Conservation (phyloP, 371 early-diverging fungal species). For the Chytridium lagenaria region DNA sequence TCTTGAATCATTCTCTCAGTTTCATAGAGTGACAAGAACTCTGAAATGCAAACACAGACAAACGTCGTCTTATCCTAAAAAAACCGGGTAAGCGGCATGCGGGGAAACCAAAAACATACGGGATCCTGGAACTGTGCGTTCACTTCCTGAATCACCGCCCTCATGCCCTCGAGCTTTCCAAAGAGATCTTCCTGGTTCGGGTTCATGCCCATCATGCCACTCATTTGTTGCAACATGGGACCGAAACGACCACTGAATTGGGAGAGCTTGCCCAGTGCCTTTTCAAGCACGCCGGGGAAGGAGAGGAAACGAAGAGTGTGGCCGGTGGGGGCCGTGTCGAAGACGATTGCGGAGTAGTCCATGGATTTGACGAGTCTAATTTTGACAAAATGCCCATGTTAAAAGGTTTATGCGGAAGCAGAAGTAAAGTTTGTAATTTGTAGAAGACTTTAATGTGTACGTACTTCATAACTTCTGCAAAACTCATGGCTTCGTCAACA, state of each 20-base stretch:
- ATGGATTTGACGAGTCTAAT: conserved; percentile 91
- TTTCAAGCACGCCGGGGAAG: conserved; percentile 95
- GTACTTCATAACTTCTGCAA: conserved; percentile 98
- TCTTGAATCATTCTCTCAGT: conserved; percentile 99
- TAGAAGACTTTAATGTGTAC: conserved; percentile 27
- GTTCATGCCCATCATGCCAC: conserved; percentile 94
- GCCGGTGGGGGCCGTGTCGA: conserved; percentile 99
- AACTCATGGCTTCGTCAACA: conserved; percentile 99
- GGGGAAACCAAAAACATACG: conserved; percentile 56
- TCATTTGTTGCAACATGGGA: conserved; percentile 92
- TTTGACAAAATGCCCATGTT: not conserved
- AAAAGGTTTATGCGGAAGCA: no score
- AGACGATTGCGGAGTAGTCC: conserved; percentile 97
- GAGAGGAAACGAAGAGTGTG: conserved; percentile 98
- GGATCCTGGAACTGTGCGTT: conserved; percentile 97
- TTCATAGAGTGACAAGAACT: conserved; percentile 98
- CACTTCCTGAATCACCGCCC: conserved; percentile 92
- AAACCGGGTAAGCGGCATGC: not conserved
- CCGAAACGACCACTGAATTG: conserved; percentile 92
- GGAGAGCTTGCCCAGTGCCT: conserved; percentile 93
- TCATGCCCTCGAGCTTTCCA: conserved; percentile 91
- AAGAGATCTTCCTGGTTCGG: conserved; percentile 94
- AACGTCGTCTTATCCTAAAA: conserved; percentile 93
- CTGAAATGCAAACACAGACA: conserved; percentile 98
- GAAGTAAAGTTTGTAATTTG: not conserved